Evolutionary conservation across 73 alveolate genomes (phyloP), one percentile per base, ranked within the genome.

Genomic region (Paramecium primaurelia): DNA sequence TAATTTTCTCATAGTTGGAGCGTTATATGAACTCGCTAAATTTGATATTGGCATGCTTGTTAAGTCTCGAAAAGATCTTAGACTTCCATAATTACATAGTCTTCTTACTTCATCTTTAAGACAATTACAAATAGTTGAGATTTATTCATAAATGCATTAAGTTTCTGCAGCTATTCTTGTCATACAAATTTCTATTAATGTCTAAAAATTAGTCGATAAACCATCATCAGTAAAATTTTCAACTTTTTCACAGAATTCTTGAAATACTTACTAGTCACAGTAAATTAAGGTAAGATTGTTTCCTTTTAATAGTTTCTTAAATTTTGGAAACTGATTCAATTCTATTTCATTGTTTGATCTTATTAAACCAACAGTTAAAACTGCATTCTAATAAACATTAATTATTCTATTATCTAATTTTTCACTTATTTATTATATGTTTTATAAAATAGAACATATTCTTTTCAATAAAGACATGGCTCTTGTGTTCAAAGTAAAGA

Each of bases 61-160:
- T 64, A 64, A 28, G 12, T 64, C 84, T 32, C 84, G 10, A 64
- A 64, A 64, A 28, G 84, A 64, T 32, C 84, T 28, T 64, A 64
- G 22, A 64, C 84, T 64, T 10, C 84, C 84, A 64, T 64, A 64
- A 64, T 64, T 64, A 12, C 84, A 64, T 34, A 64, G 11, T 64
- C 84, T 64, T 34, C 7, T 34, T 3, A 64, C 84, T 64, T 64
- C 84, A 26, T 25, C 84, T 20, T 34, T 64, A 12, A 64, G 47
- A 32, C 42, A 25, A 34, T 64, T 64, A 34, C 84, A 64, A 64
- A 64, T 64, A 6, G 47, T 64, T 16, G 84, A 64, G 16, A 64
- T 64, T 12, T 64, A 28, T 64, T 64, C 84, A 64, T 64, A 64
- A 64, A 64, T 64, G 28, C 84, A 64, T 64, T 64, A 64, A 64